Evolutionary conservation across 345 rosid species (phyloP).

Genomic region (Stellera chamaejasme): DNA sequence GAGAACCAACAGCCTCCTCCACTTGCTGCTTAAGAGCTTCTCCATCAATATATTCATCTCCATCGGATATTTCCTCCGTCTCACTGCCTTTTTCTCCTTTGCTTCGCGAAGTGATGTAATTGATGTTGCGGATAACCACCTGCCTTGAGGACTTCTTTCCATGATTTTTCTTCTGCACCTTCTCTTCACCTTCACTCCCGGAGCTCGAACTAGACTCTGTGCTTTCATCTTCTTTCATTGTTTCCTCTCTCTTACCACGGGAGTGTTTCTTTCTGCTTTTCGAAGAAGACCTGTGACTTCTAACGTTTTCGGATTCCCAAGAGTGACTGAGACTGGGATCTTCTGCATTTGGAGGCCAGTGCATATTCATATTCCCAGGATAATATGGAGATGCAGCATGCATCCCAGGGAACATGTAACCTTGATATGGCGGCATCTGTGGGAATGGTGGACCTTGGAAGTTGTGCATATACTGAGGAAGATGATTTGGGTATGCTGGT

Average conservation of each 20-base stretch:
- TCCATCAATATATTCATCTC: slow-evolving; percentile 55
- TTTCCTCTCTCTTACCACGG: slow-evolving; percentile 27
- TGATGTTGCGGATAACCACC: slow-evolving; percentile 92
- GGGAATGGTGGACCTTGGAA: slow-evolving; percentile 62
- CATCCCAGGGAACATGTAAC: slow-evolving; percentile 72
- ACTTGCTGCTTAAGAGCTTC: slow-evolving; percentile 72
- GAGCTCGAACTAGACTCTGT: slow-evolving; percentile 37
- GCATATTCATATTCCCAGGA: slow-evolving; percentile 53
- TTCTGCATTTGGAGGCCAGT: slow-evolving; percentile 68
- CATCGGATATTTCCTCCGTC: slow-evolving; percentile 55
- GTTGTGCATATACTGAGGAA: slow-evolving; percentile 69
- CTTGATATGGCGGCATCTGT: slow-evolving; percentile 55
- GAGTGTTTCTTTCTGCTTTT: slow-evolving; percentile 53
- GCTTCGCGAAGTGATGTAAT: slow-evolving; percentile 80
- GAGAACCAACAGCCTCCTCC: slow-evolving; percentile 76
- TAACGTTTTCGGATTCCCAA: slow-evolving; percentile 37
- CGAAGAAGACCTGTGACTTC: slow-evolving; percentile 40
- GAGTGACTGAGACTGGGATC: slow-evolving; percentile 27
- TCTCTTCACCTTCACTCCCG: slow-evolving; percentile 38
- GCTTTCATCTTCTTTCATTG: slow-evolving; percentile 46
- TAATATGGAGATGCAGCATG: slow-evolving; percentile 63
- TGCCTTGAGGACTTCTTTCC: slow-evolving; percentile 75
- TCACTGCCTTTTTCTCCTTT: slow-evolving; percentile 47
- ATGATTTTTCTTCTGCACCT: slow-evolving; percentile 36
- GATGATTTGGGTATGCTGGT: slow-evolving; percentile 70